Base-by-base conservation (phyloP, 2,329 filamentous ascomycete species). In the Davidsoniella australis region DNA sequence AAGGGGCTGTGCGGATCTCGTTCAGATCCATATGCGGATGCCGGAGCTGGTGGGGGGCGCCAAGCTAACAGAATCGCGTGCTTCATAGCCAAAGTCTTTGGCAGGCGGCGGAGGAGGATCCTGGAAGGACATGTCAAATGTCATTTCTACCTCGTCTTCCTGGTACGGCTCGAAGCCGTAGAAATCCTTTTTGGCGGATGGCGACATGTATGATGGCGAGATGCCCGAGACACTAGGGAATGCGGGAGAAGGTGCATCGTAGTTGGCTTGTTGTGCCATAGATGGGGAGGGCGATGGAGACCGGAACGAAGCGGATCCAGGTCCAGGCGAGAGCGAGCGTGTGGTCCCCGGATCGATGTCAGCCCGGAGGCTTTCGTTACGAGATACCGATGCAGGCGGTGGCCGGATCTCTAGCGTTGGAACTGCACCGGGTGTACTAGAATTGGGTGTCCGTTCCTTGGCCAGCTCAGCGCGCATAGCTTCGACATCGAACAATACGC, bases 401-500 rank as follows among this genome's bases (percentile, higher is more conserved):
- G 51, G 51, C 6, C 45, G 48, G 24, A 53, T 50, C 9, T 53
- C 51, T 8, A 24, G 16, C 12, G 40, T 42, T 12, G 17, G 44
- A 33, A 45, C 17, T 7, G 26, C 17, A 3, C n/a, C 38, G 6
- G 36, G 37, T 2, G 45, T 38, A 16, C 40, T 26, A 8, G 40
- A 20, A 51, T 95, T 73, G 0, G 88, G 85, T 42, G 89, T 88
- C 20, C 95, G 68, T 54, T 89, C 82, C 45, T 75, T 76, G 24
- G 85, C 85, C 33, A 98, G 68, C 58, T 93, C 85, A 8, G 85
- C 80, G 45, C 85, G 75, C 55, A 98, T 96, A 10, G 91, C 91
- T 58, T 98, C 91, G 43, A 98, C 78, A 58, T 98, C 91, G 58
- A 98, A 98, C 42, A 98, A 71, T 7, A 96, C 82, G 33, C 75